Conservation (phyloP, 1,284 basidiomycete genomes). For the Athelia psychrophila region DNA sequence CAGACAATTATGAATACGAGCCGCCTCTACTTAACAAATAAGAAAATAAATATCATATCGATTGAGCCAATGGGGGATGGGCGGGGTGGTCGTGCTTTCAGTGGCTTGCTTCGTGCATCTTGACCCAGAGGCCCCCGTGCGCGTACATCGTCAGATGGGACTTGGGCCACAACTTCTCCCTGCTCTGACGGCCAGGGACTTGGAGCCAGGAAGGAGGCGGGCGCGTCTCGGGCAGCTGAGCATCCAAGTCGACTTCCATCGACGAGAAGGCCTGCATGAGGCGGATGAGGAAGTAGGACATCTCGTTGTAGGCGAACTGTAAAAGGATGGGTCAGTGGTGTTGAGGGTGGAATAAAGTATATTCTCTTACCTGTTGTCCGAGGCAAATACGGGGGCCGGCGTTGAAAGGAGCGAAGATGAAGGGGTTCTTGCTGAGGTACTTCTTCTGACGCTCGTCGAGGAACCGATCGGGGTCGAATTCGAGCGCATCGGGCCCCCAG, state of each 20-base stretch:
- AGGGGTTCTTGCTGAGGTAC: slow-evolving; percentile 37
- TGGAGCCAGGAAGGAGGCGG: slow-evolving; percentile 30
- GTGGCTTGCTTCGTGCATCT: neutral
- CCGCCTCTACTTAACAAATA: too few relatives aligned
- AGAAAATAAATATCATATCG: too few relatives aligned
- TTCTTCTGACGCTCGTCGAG: slow-evolving; percentile 39
- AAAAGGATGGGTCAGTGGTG: neutral
- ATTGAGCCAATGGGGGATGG: too few relatives aligned
- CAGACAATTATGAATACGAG: too few relatives aligned
- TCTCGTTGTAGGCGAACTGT: slow-evolving; percentile 45
- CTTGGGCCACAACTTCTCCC: slow-evolving; percentile 33
- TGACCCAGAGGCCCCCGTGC: slow-evolving; percentile 19
- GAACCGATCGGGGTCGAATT: slow-evolving; percentile 52
- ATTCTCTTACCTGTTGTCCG: slow-evolving; percentile 36
- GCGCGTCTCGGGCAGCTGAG: slow-evolving; percentile 27
- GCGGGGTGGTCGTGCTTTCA: too few relatives aligned
- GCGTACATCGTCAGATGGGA: slow-evolving; percentile 37
- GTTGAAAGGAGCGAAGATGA: slow-evolving; percentile 44
- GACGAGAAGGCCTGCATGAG: slow-evolving; percentile 38
- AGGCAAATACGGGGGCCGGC: slow-evolving; percentile 47
- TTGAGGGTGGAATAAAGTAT: neutral
- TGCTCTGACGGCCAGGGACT: slow-evolving; percentile 28
- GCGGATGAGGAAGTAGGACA: slow-evolving; percentile 40
- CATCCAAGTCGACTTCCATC: slow-evolving; percentile 31
- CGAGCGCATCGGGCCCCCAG: slow-evolving; percentile 36